Evolutionary conservation across 495 filamentous ascomycete species (phyloP).

Genomic region (Echria macrotheca): DNA sequence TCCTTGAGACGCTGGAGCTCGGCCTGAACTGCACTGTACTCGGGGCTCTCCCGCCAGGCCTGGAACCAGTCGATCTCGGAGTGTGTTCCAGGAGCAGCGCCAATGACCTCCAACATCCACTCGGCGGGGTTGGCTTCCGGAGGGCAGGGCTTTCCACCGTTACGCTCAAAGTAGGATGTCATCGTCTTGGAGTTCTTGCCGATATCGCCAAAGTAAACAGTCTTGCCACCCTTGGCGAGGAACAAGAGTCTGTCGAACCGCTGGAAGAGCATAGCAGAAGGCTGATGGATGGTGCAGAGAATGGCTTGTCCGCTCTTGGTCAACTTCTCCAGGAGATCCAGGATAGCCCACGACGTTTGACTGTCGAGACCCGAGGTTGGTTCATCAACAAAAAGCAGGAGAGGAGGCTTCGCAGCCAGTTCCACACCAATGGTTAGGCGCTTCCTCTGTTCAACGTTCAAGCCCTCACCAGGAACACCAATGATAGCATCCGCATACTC

Average conservation of each 20-base stretch:
- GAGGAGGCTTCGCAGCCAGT: conserved; percentile 78
- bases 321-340: conserved; percentile 71
- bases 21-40: conserved; percentile 59
- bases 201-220: conserved; percentile 89
- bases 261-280: conserved; percentile 83
- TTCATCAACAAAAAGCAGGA: conserved; percentile 90
- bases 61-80: conserved; percentile 77
- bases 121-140: conserved; percentile 82
- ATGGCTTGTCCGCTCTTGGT: conserved; percentile 81
- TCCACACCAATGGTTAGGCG: conserved; percentile 88
- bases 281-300: conserved; percentile 91
- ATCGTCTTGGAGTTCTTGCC: conserved; percentile 71
- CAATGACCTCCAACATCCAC: conserved; percentile 94
- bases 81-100: conserved; percentile 76
- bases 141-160: conserved; percentile 70
- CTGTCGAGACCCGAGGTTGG: conserved; percentile 80
- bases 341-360: conserved; percentile 83
- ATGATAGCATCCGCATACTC: conserved; percentile 84
- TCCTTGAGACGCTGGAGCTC: conserved; percentile 66
- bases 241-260: conserved; percentile 87
- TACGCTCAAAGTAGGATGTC: conserved; percentile 73
- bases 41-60: conserved; percentile 71
- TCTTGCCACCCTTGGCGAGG: conserved; percentile 70
- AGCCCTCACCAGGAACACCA: conserved; percentile 78
- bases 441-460: conserved; percentile 92